A percentile compares a stretch with the other conserved stretches of the same genome.
Evolutionary conservation across 345 rosid species (phyloP).

Genomic region (Pistacia integerrima): DNA sequence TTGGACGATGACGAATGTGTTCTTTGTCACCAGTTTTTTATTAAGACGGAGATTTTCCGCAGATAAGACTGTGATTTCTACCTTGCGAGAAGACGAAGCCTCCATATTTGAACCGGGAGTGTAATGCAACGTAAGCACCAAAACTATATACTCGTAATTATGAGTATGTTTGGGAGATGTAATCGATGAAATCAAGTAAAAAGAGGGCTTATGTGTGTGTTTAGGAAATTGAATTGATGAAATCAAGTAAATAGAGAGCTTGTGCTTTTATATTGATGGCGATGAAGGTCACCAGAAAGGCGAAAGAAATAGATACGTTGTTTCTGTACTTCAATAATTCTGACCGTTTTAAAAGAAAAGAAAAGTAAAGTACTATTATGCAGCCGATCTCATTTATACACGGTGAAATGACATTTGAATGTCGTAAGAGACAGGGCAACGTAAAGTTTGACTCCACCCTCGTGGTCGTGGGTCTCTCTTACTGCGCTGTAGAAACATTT

Average conservation of each 20-base stretch:
- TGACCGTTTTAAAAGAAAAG: too few relatives aligned
- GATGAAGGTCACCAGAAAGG: slow-evolving; percentile 21
- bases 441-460: too few relatives aligned
- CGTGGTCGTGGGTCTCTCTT: not conserved
- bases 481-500: not conserved
- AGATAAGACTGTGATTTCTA: slow-evolving; percentile 60
- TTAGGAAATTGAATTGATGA: too few relatives aligned
- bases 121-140: not conserved
- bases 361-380: too few relatives aligned
- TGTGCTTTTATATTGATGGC: not conserved
- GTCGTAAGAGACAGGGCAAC: too few relatives aligned
- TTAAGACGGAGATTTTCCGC: slow-evolving; percentile 55
- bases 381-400: not conserved
- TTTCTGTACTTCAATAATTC: not conserved
- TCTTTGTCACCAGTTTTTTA: slow-evolving; percentile 44
- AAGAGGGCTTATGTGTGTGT: too few relatives aligned
- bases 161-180: not conserved
- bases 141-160: not conserved
- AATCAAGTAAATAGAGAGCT: not conserved
- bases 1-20: slow-evolving; percentile 34
- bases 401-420: not conserved
- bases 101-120: not conserved
- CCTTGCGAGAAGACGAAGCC: slow-evolving; percentile 8
- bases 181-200: too few relatives aligned
- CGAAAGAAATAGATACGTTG: slow-evolving; percentile 19